Evolutionary conservation across 106 monocot genomes (phyloP).

Genomic region (Dioscorea zingiberensis): DNA sequence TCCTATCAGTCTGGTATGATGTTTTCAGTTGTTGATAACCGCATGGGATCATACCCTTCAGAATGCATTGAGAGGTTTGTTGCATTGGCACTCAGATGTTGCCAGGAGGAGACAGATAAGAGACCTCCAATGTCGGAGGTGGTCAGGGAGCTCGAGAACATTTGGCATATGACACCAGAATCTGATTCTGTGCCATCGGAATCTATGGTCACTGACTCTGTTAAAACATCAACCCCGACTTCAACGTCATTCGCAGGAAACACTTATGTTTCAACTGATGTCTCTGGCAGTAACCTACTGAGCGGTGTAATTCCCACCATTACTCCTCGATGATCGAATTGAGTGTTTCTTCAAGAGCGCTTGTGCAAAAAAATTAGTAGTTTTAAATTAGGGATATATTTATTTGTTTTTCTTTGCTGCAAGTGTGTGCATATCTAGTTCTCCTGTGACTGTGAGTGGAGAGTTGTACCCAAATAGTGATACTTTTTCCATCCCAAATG

Average conservation of each 20-base stretch:
- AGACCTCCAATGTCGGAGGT: constrained; percentile 88
- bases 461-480: too few species aligned
- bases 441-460: too few species aligned
- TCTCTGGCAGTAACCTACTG: constrained; percentile 59
- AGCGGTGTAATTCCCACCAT: constrained; percentile 56
- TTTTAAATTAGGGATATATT: too few species aligned
- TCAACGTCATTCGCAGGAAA: constrained; percentile 18
- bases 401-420: too few species aligned
- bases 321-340: constrained; percentile 42
- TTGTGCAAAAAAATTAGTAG: too few species aligned
- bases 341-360: neutral
- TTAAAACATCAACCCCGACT: constrained; percentile 16
- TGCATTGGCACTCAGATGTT: constrained; percentile 69
- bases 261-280: constrained; percentile 35
- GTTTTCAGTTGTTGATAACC: constrained; percentile 58
- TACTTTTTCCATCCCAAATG: too few species aligned
- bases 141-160: constrained; percentile 75
- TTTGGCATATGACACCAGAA: constrained; percentile 58
- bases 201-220: constrained; percentile 7
- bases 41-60: constrained; percentile 75
- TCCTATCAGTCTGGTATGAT: constrained; percentile 61
- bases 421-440: too few species aligned
- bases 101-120: constrained; percentile 76
- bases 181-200: constrained; percentile 27
- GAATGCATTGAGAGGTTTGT: constrained; percentile 72